phyloP scores from a whole-genome alignment of 2,329 filamentous ascomycete species.

The Sporothrix protearum region DNA sequence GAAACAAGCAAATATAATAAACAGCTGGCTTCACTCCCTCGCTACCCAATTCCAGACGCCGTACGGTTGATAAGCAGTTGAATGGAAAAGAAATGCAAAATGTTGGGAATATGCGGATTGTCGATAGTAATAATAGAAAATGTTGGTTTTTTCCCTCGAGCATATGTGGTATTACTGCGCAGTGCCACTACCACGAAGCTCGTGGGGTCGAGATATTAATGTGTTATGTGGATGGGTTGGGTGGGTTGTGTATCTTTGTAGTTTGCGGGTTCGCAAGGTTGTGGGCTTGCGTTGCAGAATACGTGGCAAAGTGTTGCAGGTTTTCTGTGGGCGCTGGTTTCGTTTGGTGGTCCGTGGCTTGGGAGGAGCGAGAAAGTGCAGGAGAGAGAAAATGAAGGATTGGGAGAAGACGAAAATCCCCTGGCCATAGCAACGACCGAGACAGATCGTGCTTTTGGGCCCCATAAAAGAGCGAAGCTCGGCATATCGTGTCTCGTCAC shows the following conservation, averaged over 20 bases:
- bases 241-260: background rate
- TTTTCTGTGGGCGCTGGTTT: background rate
- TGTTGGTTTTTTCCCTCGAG: background rate
- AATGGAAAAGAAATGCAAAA: slow-evolving; percentile 5
- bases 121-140: background rate
- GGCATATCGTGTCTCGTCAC: slow-evolving; percentile 1
- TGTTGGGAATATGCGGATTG: background rate
- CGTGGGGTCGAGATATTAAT: background rate
- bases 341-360: background rate
- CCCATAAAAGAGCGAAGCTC: slow-evolving; percentile 10
- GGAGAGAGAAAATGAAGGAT: background rate
- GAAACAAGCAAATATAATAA: background rate
- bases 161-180: background rate
- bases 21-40: slow-evolving; percentile 14
- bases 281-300: background rate
- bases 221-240: background rate
- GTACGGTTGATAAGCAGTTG: background rate
- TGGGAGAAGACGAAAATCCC: background rate
- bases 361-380: no score
- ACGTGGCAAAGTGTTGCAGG: background rate
- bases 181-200: background rate
- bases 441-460: background rate
- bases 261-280: background rate
- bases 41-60: slow-evolving; percentile 22
- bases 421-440: slow-evolving; percentile 4